Base-by-base conservation (phyloP, 2,329 filamentous ascomycete genomes). In the Exophiala oligosperma region DNA sequence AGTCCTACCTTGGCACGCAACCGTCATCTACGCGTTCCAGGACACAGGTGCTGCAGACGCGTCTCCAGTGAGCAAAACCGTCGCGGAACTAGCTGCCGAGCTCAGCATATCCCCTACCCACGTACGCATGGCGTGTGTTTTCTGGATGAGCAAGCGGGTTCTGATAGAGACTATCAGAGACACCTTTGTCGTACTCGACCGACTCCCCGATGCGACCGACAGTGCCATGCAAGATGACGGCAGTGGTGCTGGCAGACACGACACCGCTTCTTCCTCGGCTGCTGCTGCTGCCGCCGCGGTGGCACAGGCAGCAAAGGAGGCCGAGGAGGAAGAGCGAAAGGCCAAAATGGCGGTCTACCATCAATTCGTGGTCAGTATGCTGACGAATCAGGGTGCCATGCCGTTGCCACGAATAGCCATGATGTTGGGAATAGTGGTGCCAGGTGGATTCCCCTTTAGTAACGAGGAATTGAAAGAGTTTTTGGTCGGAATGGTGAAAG, bases 371-470 rank as follows among this genome's bases (percentile, higher is more conserved):
- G 80, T 92, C 56, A 91, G 91, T 52, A 97, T 99, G 94, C 77
- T 99, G 74, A 97, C 91, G 61, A 97, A 97, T 73, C 89, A 91
- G 67, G 88, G 88, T 17, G 85, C 88, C 28, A 94, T 97, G 90
- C 87, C 90, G 51, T 77, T 92, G 59, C 81, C 81, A 55, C 84
- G 92, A 71, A 95, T 99, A 64, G 82, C 86, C 7, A 96, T 92
- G 88, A 97, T 97, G 91, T 82, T 99, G 81, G 91, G 91, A 75
- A 93, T 97, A 82, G 83, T 93, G 58, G 86, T 97, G 52, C 84
- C 90, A 0, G 91, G 91, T 11, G 92, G 92, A 1, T 97, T 96
- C 70, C 85, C 90, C 0, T 96, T 91, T 82, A 91, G 88, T 61
- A 90, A 90, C 68, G 92, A 96, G 70, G 92, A 97, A 75, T 76